A percentile compares a stretch with the other conserved stretches of the same genome.
Conservation (phyloP, 139 green algal genomes). For the Zygnema cylindricum region DNA sequence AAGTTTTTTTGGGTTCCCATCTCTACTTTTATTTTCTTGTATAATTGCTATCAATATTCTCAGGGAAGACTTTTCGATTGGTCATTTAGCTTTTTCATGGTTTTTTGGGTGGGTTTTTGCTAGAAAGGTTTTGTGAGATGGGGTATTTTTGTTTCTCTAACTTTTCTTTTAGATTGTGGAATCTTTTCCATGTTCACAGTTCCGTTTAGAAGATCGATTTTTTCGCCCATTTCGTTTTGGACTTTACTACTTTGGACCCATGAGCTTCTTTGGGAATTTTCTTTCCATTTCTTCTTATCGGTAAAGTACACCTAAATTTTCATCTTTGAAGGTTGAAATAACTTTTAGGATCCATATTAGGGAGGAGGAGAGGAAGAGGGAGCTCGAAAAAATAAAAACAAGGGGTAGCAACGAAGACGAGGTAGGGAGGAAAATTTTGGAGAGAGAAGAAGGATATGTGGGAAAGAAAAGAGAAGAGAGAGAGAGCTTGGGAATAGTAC, state of each 20-base stretch:
- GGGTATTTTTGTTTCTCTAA: neutral
- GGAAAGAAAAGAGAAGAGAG: no score
- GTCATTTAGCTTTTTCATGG: neutral
- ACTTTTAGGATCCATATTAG: no score
- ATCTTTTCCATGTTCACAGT: neutral
- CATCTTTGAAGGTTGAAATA: no score
- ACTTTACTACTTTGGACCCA: neutral
- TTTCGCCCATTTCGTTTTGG: neutral
- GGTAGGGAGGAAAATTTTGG: no score
- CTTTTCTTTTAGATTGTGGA: no score
- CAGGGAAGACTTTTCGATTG: neutral
- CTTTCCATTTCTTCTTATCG: neutral
- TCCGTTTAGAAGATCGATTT: neutral
- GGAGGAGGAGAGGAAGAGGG: no score
- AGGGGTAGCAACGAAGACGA: no score
- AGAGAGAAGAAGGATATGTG: no score
- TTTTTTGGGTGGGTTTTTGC: neutral
- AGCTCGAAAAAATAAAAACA: no score
- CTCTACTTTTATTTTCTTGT: neutral
- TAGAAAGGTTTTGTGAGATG: neutral
- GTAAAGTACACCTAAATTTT: no score
- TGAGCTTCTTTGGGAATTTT: neutral
- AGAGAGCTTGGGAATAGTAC: no score
- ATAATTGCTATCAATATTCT: neutral
- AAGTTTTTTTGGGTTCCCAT: neutral